Evolutionary conservation across 2,329 filamentous ascomycete species (phyloP), one percentile per base, ranked within the genome.

Genomic region (Sphaerulina populicola): DNA sequence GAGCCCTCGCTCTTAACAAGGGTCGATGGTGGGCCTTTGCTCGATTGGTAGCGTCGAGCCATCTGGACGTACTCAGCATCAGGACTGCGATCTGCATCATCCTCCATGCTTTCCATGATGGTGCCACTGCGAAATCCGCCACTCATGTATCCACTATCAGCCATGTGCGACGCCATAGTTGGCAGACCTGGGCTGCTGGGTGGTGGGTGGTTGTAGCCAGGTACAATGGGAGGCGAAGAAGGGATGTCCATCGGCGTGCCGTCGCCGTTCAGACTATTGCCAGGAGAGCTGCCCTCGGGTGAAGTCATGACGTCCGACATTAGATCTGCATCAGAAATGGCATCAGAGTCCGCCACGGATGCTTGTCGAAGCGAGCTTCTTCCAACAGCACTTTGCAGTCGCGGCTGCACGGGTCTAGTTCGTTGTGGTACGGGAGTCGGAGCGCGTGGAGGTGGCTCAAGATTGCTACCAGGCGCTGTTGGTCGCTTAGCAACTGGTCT

Each of bases 141-240:
- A 46, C 62, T 93, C 78, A 90, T 86, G 63, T 94, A 94, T 1
- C 86, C 87, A 11, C 87, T 90, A 64, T 94, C 88, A 14, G 57
- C 54, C 47, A 64, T 54, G 8, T 53, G 57, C 6, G 72, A 72
- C 23, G 62, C 71, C 60, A 64, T 70, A 4, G 77, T 76, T 47
- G 82, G 81, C 23, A 82, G 66, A 18, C 76, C 71, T 2, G 91
- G 93, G 64, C 91, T 97, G 2, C 90, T 95, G 23, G 83, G 80
- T 27, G 81, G 54, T 2, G 55, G 56, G 14, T 56, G 51, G 23
- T 60, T 62, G 42, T 56, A 56, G 37, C 61, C 79, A 4, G 85
- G 82, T 56, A 89, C 81, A 1, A 94, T 76, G 1, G 93, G 93
- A 11, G 91, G 91, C 3, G 91, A 97, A 0, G 93, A 97, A 1